Percentiles rank a stretch among this genome's conserved stretches.
Conservation (phyloP, 257 asterid species). For the Schizonepeta tenuifolia region DNA sequence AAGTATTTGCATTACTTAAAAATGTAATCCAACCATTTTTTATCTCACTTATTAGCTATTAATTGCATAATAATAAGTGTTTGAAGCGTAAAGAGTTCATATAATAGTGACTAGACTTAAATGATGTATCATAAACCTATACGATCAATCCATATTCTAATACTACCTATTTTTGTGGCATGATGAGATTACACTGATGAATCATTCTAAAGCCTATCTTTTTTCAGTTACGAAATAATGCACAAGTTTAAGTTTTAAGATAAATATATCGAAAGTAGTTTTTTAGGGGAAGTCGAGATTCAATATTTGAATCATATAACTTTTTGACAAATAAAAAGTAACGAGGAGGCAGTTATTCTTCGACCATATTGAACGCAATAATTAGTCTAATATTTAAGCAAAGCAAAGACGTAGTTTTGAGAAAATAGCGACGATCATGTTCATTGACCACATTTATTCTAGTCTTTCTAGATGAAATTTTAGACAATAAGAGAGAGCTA, state of each 20-base stretch:
- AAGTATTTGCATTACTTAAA: neutral
- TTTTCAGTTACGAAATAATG: slow-evolving; percentile 5
- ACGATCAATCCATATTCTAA: neutral
- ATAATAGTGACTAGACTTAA: neutral
- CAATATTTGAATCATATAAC: neutral
- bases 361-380: slow-evolving; percentile 25
- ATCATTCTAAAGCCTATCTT: neutral
- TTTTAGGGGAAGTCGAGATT: neutral
- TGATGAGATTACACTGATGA: neutral
- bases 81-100: neutral
- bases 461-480: neutral
- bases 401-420: neutral
- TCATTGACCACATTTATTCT: slow-evolving; percentile 22
- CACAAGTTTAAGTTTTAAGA: neutral
- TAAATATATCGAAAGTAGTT: neutral
- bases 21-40: neutral
- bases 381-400: slow-evolving; percentile 12
- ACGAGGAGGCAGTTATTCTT: neutral
- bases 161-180: neutral
- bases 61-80: neutral
- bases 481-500: too few relatives aligned
- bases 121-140: neutral
- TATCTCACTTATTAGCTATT: neutral
- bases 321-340: slow-evolving; percentile 26
- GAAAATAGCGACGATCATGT: slow-evolving; percentile 15